Evolutionary conservation across 306 rosid genomes (phyloP).

Genomic region (Rosa multiflora): DNA sequence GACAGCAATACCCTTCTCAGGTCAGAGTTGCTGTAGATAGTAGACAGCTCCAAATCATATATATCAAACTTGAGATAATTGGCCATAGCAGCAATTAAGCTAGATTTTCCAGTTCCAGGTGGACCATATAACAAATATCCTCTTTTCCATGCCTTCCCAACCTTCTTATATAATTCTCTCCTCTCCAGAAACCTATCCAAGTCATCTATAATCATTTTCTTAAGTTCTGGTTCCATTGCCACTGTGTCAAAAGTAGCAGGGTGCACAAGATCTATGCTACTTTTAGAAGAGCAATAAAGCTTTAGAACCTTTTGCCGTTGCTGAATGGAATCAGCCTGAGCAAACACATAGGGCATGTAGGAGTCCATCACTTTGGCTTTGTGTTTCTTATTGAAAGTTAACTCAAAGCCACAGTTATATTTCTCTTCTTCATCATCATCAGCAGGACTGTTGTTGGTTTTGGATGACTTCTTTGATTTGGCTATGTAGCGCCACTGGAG

Average conservation of each 20-base stretch:
- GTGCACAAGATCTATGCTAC: conserved; percentile 33
- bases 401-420: neutral
- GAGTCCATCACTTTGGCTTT: conserved; percentile 22
- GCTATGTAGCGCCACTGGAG: neutral
- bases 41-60: conserved; percentile 37
- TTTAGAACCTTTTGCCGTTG: conserved; percentile 22
- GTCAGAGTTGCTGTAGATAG: conserved; percentile 23
- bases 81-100: conserved; percentile 49
- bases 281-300: neutral
- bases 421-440: neutral
- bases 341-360: conserved; percentile 30
- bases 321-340: conserved; percentile 17
- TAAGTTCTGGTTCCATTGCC: conserved; percentile 34
- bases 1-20: conserved; percentile 28
- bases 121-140: conserved; percentile 45
- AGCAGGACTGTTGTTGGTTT: neutral
- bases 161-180: conserved; percentile 34
- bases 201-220: conserved; percentile 24
- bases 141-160: conserved; percentile 47
- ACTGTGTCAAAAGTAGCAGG: conserved; percentile 23
- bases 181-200: conserved; percentile 36
- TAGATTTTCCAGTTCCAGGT: conserved; percentile 38
- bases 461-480: no score
- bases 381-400: conserved; percentile 30
- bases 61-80: conserved; percentile 44